Evolutionary conservation across 345 rosid genomes (phyloP).

Genomic region (Trapa bicornis): DNA sequence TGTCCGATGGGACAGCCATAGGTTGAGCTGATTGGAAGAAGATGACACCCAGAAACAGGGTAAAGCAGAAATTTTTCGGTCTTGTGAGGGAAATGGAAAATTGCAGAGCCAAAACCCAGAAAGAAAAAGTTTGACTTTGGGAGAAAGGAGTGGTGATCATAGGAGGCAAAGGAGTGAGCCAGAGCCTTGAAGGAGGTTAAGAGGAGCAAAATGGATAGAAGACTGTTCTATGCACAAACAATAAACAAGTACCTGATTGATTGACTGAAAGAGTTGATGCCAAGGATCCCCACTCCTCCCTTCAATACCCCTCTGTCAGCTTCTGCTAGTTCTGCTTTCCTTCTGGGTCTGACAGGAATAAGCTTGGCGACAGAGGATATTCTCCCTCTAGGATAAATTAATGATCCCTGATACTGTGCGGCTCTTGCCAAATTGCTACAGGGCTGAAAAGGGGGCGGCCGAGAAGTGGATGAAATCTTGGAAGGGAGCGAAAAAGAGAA

Average conservation of each 20-base stretch:
- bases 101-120: no score
- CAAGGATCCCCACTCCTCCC: constrained; percentile 18
- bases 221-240: background rate
- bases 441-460: no score
- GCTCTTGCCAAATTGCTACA: background rate
- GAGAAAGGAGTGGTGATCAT: background rate
- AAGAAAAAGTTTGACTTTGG: background rate
- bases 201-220: background rate
- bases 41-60: background rate
- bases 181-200: no score
- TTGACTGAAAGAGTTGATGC: constrained; percentile 19
- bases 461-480: no score
- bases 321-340: constrained; percentile 7
- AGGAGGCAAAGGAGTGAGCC: background rate
- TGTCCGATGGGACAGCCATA: no score
- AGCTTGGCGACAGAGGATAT: background rate
- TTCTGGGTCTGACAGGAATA: constrained; percentile 9
- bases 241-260: constrained; percentile 41
- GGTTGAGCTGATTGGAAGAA: background rate
- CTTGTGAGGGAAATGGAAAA: no score
- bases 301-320: constrained; percentile 1
- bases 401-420: background rate
- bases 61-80: no score
- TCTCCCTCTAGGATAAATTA: constrained; percentile 6
- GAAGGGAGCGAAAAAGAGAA: no score